Percentiles rank a stretch among this genome's conserved stretches.
phyloP scores from a whole-genome alignment of 192 early-diverging fungal genomes.

The Entomortierella beljakovae region DNA sequence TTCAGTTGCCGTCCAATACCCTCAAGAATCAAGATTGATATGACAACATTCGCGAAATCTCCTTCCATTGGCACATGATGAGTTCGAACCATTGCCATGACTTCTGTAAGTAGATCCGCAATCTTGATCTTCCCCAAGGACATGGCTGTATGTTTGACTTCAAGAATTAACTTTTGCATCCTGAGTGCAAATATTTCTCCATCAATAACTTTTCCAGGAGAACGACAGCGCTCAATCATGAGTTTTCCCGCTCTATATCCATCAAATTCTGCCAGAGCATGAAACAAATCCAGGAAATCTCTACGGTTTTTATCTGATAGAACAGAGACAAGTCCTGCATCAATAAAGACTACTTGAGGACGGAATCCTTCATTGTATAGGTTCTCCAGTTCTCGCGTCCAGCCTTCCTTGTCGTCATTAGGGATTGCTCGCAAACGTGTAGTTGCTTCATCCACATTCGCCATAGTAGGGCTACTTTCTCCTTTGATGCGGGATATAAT shows the following conservation, averaged over 20 bases:
- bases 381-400: constrained; percentile 56
- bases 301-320: constrained; percentile 78
- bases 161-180: constrained; percentile 84
- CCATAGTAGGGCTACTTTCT: constrained; percentile 43
- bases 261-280: constrained; percentile 88
- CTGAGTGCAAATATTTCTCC: constrained; percentile 82
- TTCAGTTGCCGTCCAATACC: constrained; percentile 94
- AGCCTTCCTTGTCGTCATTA: constrained; percentile 54
- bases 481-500: constrained; percentile 35
- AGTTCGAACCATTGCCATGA: constrained; percentile 87
- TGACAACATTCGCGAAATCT: constrained; percentile 94
- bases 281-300: constrained; percentile 95
- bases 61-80: constrained; percentile 96
- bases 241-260: constrained; percentile 83
- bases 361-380: constrained; percentile 78
- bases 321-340: constrained; percentile 90
- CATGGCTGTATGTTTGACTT: constrained; percentile 76
- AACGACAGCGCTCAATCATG: constrained; percentile 89
- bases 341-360: constrained; percentile 86
- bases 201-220: constrained; percentile 76
- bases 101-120: constrained; percentile 80
- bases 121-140: constrained; percentile 86
- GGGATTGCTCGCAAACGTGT: constrained; percentile 43
- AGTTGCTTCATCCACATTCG: constrained; percentile 51
- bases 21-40: constrained; percentile 93